Base-by-base conservation (phyloP, 1,284 basidiomycete genomes). In the Ganoderma resinaceum region DNA sequence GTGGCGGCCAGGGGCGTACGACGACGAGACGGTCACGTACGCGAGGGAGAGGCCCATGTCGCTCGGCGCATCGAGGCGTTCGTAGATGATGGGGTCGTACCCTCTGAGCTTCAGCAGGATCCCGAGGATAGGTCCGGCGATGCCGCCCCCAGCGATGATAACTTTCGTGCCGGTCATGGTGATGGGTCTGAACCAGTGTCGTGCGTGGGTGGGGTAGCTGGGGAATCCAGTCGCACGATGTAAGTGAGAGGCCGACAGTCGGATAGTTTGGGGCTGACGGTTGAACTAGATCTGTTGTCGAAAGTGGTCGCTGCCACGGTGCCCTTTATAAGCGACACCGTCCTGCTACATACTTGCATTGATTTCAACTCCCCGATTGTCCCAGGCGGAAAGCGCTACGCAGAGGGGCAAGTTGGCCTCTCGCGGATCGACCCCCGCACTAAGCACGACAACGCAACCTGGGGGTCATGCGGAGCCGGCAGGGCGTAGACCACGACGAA, bases 61-160 rank as follows among this genome's bases (percentile, higher is more conserved):
- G 7, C 75, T 69, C 11, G 77, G 67, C 6, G 66, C 69, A 12
- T 77, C 69, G 23, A 76, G 73, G 64, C 82, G 78, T 69, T 86
- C 84, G 70, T 84, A 86, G 8, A 85, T 71, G 64, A 82, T 74
- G 0, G 83, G 82, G 1, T 80, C 73, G 70, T 83, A 85, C 3
- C 84, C 84, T 66, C 81, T 81, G 31, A 72, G 70, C 68, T 84
- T 83, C 58, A 86, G 79, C 58, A 84, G 77, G 37, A 82, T 77
- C 2, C 82, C 84, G n/a, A 85, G 80, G 1, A 84, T 78, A n/a
- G 84, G 83, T 18, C 84, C 85, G 8, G 82, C 83, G 43, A 85
- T 82, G 8, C 84, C 84, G n/a, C 76, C 79, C 18, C 83, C 84
- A 20, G 80, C 77, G 69, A 84, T 78, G 67, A 84, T 81, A 26